Evolutionary conservation across 192 early-diverging fungal genomes (phyloP).

Genomic region (Mortierella claussenii): DNA sequence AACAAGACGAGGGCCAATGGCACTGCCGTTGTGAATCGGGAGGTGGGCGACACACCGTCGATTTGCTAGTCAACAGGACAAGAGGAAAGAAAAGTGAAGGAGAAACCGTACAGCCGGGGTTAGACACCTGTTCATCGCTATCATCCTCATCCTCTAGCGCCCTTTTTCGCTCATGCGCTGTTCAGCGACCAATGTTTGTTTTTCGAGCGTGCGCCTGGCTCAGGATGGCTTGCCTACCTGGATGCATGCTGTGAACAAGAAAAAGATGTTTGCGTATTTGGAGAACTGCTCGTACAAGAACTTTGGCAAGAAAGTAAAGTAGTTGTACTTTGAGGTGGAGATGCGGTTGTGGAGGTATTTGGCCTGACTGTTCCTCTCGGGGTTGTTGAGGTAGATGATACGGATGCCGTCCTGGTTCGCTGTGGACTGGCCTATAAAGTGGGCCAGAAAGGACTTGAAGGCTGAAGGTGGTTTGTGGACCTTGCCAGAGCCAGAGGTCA

Average conservation of each 20-base stretch:
- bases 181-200: too few relatives aligned
- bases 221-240: too few relatives aligned
- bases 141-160: too few relatives aligned
- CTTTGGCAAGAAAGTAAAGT: conserved; percentile 92
- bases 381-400: conserved; percentile 92
- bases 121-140: too few relatives aligned
- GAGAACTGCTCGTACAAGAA: conserved; percentile 98
- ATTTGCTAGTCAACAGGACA: conserved; percentile 81
- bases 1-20: conserved; percentile 85
- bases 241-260: conserved; percentile 96
- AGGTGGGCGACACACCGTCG: conserved; percentile 91
- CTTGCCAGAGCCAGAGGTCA: background rate
- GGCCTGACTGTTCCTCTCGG: conserved; percentile 75
- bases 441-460: conserved; percentile 13
- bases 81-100: background rate
- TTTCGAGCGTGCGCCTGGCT: too few relatives aligned
- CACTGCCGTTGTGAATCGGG: conserved; percentile 87
- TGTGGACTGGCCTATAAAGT: conserved; percentile 19
- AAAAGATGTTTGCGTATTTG: conserved; percentile 99
- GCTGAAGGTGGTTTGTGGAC: conserved; percentile 10
- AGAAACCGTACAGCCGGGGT: too few relatives aligned
- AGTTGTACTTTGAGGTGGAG: conserved; percentile 96
- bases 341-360: conserved; percentile 94
- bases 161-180: too few relatives aligned
- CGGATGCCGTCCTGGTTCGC: conserved; percentile 58